Conservation (phyloP, 345 rosid species). For the Populus deltoides region DNA sequence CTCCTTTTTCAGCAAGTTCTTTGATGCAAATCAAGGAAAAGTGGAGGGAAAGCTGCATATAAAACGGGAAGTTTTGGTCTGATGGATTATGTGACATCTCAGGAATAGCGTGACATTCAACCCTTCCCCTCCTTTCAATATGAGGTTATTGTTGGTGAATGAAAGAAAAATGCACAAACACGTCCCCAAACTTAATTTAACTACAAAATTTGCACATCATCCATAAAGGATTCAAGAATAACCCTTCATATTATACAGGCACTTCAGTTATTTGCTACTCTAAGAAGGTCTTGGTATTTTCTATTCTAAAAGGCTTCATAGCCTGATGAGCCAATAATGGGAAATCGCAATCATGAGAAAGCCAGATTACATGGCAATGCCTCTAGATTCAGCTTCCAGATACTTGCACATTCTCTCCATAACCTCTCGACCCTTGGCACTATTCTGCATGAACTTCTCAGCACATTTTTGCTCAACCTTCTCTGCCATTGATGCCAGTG, state of each 20-base stretch:
- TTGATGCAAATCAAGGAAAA: too few species aligned
- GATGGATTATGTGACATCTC: too few species aligned
- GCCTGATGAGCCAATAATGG: neutral
- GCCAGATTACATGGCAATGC: conserved; percentile 41
- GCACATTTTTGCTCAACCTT: conserved; percentile 90
- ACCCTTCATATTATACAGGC: neutral
- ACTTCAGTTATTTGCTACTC: neutral
- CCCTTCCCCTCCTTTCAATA: too few species aligned
- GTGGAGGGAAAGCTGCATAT: too few species aligned
- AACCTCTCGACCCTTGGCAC: conserved; percentile 86
- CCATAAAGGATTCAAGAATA: neutral
- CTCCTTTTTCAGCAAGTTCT: too few species aligned
- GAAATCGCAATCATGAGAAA: neutral
- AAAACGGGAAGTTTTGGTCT: too few species aligned
- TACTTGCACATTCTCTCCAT: conserved; percentile 97
- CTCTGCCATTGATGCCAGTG: conserved; percentile 95
- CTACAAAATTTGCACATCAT: conserved; percentile 6
- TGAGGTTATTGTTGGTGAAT: too few species aligned
- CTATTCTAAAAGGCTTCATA: conserved; percentile 6
- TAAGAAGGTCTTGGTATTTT: conserved; percentile 1
- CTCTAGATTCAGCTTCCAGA: conserved; percentile 83
- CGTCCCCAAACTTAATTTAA: neutral
- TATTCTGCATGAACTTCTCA: conserved; percentile 88
- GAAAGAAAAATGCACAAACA: too few species aligned
- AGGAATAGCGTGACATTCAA: too few species aligned